A percentile compares a stretch with the other conserved stretches of the same genome.
Evolutionary conservation across 2,329 filamentous ascomycete species (phyloP).

Genomic region (Neopestalotiopsis clavispora): DNA sequence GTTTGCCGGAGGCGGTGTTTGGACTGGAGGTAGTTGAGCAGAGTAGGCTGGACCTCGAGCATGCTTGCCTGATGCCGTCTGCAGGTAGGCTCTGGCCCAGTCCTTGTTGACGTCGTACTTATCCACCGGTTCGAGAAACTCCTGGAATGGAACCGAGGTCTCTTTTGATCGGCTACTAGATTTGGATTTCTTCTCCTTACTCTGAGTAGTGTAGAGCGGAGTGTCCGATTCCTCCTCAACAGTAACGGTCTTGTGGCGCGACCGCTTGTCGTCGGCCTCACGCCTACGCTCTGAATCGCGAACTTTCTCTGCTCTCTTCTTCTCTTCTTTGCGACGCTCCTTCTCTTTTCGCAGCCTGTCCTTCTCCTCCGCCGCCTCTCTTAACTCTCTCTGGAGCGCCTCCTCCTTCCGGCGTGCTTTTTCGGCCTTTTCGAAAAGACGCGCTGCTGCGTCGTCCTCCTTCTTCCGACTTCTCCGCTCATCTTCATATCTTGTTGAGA

Average conservation of each 20-base stretch:
- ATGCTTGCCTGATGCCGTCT: conserved; percentile 30
- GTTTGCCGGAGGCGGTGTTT: conserved; percentile 37
- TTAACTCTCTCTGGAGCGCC: conserved; percentile 20
- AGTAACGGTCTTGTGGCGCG: conserved; percentile 29
- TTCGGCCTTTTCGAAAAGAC: conserved; percentile 22
- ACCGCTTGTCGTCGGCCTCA: conserved; percentile 33
- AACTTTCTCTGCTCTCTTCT: conserved; percentile 35
- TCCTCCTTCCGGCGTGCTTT: conserved; percentile 34
- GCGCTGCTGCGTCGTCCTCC: conserved; percentile 33
- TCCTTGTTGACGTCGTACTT: conserved; percentile 34
- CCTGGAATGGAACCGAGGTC: conserved; percentile 19
- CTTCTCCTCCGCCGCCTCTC: conserved; percentile 36
- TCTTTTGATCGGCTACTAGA: conserved; percentile 32
- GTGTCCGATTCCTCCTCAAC: conserved; percentile 27
- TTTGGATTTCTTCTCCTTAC: conserved; percentile 33
- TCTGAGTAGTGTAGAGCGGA: conserved; percentile 25
- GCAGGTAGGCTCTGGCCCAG: conserved; percentile 32
- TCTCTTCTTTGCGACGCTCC: conserved; percentile 22
- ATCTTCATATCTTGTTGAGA: conserved; percentile 35
- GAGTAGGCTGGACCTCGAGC: conserved; percentile 31
- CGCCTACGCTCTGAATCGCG: conserved; percentile 37
- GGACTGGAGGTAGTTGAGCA: conserved; percentile 28
- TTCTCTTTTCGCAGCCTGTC: conserved; percentile 28
- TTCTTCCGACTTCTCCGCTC: conserved; percentile 34
- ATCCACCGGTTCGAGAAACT: conserved; percentile 26